These are phyloP conservation scores for Irpex sp. DNA, from an alignment of 1,284 basidiomycete genomes.

Conservation along the genomic window DNA sequence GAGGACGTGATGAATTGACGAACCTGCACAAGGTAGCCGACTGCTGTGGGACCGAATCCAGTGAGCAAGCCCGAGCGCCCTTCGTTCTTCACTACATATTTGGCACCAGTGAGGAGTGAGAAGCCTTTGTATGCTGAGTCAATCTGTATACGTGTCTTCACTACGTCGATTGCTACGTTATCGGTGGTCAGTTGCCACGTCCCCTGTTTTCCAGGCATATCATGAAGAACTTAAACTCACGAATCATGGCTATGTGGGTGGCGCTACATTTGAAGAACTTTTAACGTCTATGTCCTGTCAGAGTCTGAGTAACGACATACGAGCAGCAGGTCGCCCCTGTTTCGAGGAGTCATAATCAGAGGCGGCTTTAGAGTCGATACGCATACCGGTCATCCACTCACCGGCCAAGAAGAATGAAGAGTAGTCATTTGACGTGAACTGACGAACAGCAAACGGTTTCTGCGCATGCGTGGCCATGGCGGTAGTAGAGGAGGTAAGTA, in stretches of 20 bases:
- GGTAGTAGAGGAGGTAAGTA: no score
- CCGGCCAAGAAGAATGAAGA: constrained; percentile 61
- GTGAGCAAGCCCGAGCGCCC: constrained; percentile 67
- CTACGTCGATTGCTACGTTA: constrained; percentile 75
- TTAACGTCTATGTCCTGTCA: constrained; percentile 7
- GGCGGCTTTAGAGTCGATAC: not conserved
- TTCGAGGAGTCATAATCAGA: not conserved
- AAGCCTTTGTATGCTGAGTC: constrained; percentile 67
- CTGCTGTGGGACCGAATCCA: constrained; percentile 86
- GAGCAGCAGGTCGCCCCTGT: constrained; percentile 69
- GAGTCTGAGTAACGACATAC: constrained; percentile 35
- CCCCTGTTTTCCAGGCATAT: no score
- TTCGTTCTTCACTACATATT: constrained; percentile 71
- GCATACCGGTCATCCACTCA: constrained; percentile 15
- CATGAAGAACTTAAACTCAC: constrained; percentile 18
- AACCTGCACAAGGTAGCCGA: constrained; percentile 80
- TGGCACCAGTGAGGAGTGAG: constrained; percentile 65
- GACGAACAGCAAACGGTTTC: constrained; percentile 25
- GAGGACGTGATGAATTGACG: not conserved
- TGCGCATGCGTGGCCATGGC: not conserved
- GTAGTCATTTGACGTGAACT: constrained; percentile 63
- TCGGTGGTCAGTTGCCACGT: no score
- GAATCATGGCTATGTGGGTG: constrained; percentile 74
- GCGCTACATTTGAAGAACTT: constrained; percentile 33
- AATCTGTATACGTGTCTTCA: constrained; percentile 91